These are phyloP conservation scores for Corynespora cassiicola DNA, from an alignment of 2,329 filamentous ascomycete species.

Conservation along the genomic window DNA sequence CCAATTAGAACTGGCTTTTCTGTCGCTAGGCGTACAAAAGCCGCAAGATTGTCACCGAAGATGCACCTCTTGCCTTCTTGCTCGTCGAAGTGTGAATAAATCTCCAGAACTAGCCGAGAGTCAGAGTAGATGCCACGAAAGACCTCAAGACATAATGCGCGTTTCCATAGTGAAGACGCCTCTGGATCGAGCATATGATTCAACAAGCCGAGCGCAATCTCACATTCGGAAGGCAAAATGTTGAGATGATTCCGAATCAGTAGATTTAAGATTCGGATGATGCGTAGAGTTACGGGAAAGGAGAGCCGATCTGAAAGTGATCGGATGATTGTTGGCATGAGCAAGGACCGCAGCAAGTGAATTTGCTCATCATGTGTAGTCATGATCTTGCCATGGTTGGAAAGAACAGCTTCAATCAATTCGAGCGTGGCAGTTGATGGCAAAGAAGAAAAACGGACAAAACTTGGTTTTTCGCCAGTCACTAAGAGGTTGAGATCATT, in stretches of 20 bases:
- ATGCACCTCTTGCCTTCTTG: constrained; percentile 75
- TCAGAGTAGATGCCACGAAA: constrained; percentile 87
- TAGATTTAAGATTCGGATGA: constrained; percentile 82
- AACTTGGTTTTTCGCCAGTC: constrained; percentile 82
- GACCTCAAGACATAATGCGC: constrained; percentile 88
- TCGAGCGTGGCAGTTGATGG: constrained; percentile 87
- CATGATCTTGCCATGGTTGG: constrained; percentile 84
- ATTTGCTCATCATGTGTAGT: constrained; percentile 79
- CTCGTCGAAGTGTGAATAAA: constrained; percentile 82
- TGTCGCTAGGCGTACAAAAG: constrained; percentile 89
- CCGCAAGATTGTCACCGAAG: constrained; percentile 80
- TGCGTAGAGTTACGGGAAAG: constrained; percentile 82
- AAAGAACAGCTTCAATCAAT: constrained; percentile 87
- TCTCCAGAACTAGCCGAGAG: constrained; percentile 75
- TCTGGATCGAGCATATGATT: constrained; percentile 91
- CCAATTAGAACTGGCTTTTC: constrained; percentile 91
- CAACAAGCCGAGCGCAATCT: constrained; percentile 79
- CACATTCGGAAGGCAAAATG: constrained; percentile 78
- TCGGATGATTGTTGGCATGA: constrained; percentile 84
- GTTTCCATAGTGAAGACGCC: constrained; percentile 78
- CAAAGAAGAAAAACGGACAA: constrained; percentile 78
- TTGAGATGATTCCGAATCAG: constrained; percentile 79
- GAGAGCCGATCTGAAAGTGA: constrained; percentile 78
- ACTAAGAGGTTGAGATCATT: constrained; percentile 89
- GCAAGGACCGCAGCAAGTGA: constrained; percentile 74